Base-by-base conservation (phyloP, 1,139 yeast species). In the Wickerhamomyces sp. region DNA sequence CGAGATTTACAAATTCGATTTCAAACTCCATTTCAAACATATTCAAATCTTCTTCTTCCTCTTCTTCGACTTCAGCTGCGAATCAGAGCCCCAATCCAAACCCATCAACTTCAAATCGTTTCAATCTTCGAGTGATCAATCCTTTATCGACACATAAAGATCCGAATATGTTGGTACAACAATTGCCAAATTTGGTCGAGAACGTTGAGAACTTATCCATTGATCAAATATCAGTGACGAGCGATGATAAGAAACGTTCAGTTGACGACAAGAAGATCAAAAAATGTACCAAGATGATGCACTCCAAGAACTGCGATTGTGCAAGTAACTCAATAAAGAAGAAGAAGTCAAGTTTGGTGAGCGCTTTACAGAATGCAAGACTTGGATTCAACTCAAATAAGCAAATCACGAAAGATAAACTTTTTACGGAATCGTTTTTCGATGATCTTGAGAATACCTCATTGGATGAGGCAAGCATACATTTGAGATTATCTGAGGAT, bases 121-220 rank as follows among this genome's bases (percentile, higher is more conserved):
- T 49, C 39, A 47, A 37, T 21, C 24, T 49, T 14, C 42, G 44
- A 26, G 46, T 43, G 7, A 51, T 51, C 18, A 51, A 51, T 28
- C 55, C 55, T 4, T 28, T 51, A n/a, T 46, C 52, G 3, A 45
- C 54, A 3, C 51, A 48, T 26, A 49, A 41, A 28, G 48, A 49
- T 21, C 46, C 41, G 12, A 23, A 33, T 5, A 26, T 36, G 2
- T n/a, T 41, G 13, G 38, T 36, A 1, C 37, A 37, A 12, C 28
- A 35, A n/a, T 29, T 45, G 4, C 28, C 34, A n/a, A 36, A 36
- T 13, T 22, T 47, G n/a, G 41, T 40, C 5, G 48, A 42, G 15
- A 42, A 41, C 31, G 45, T 37, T 5, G 52, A 40, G 31, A 33
- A 32, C 26, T 18, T 40, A 9, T 28, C 41, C 2, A 32, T 41